A percentile compares a stretch with the other conserved stretches of the same genome.
Conservation (phyloP, 2,329 filamentous ascomycete genomes). For the Coniochaeta ligniaria region DNA sequence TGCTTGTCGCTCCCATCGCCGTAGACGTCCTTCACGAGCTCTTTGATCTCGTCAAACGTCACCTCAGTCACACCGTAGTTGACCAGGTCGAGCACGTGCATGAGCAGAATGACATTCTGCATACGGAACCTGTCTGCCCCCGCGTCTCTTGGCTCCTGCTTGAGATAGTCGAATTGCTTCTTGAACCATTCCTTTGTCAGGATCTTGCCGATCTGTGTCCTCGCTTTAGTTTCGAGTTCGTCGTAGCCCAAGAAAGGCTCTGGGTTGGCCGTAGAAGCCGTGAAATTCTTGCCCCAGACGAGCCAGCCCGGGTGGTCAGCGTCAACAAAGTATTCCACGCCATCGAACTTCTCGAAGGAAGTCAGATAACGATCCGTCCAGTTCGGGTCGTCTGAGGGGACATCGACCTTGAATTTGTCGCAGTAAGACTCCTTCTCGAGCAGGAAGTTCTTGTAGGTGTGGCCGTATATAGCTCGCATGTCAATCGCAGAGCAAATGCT, state of each 20-base stretch:
- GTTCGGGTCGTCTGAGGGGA: constrained; percentile 64
- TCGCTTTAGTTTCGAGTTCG: constrained; percentile 64
- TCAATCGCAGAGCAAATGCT: constrained; percentile 78
- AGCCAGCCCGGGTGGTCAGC: constrained; percentile 92
- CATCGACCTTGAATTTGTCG: constrained; percentile 68
- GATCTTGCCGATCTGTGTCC: constrained; percentile 71
- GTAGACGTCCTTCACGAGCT: constrained; percentile 69
- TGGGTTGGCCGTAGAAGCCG: constrained; percentile 68
- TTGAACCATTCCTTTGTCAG: constrained; percentile 81
- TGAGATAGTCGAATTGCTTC: constrained; percentile 85
- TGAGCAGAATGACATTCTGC: constrained; percentile 77
- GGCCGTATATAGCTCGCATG: constrained; percentile 75
- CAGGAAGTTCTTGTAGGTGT: constrained; percentile 83
- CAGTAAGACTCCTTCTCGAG: constrained; percentile 70
- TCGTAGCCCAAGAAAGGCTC: constrained; percentile 67
- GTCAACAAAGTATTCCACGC: constrained; percentile 84
- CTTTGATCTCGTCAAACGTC: constrained; percentile 82
- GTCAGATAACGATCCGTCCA: constrained; percentile 77
- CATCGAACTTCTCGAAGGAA: constrained; percentile 64
- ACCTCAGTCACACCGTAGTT: constrained; percentile 69
- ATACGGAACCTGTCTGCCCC: constrained; percentile 82
- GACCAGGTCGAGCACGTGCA: constrained; percentile 86
- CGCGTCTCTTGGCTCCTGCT: constrained; percentile 86
- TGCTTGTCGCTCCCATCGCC: constrained; percentile 95
- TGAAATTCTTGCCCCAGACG: constrained; percentile 86